These are phyloP conservation scores for Leucocoprinus birnbaumii DNA, from an alignment of 768 basidiomycete genomes.

Conservation along the genomic window DNA sequence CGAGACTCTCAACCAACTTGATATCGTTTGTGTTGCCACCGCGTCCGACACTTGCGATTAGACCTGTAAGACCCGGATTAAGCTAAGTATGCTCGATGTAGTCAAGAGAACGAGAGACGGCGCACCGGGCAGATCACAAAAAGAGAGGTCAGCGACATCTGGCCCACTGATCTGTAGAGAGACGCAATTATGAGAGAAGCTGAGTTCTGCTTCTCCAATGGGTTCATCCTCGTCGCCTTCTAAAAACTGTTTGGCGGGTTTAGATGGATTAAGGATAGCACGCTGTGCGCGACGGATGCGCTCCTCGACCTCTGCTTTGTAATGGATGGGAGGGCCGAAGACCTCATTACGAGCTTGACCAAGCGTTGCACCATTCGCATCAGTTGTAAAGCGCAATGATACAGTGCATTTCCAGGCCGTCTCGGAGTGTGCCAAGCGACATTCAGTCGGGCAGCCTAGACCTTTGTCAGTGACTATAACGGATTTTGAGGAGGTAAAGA, in stretches of 20 bases:
- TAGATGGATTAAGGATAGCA: slow-evolving; percentile 61
- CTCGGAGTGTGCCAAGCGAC: slow-evolving; percentile 41
- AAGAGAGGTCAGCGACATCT: slow-evolving; percentile 61
- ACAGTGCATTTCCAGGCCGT: slow-evolving; percentile 49
- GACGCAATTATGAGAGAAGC: slow-evolving; percentile 57
- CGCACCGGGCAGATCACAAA: slow-evolving; percentile 60
- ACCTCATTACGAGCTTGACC: slow-evolving; percentile 33
- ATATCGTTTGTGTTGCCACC: slow-evolving; percentile 54
- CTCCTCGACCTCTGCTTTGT: slow-evolving; percentile 57
- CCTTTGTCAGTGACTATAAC: not conserved
- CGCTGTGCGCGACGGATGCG: slow-evolving; percentile 63
- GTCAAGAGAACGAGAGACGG: not conserved
- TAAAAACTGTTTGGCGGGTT: slow-evolving; percentile 32
- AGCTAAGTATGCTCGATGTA: not conserved
- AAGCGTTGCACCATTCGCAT: slow-evolving; percentile 33
- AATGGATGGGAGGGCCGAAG: slow-evolving; percentile 48
- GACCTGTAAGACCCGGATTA: slow-evolving; percentile 30
- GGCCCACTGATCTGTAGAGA: slow-evolving; percentile 58
- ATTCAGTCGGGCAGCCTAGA: slow-evolving; percentile 55
- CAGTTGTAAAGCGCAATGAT: slow-evolving; percentile 41
- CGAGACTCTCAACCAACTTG: slow-evolving; percentile 55
- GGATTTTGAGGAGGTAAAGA: not conserved
- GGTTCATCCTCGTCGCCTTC: slow-evolving; percentile 23
- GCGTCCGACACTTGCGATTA: slow-evolving; percentile 55
- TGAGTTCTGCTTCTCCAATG: slow-evolving; percentile 18